Percentiles rank a stretch among this genome's conserved stretches.
Conservation (phyloP, 2,329 filamentous ascomycete species). For the Colletotrichum brevisporum region DNA sequence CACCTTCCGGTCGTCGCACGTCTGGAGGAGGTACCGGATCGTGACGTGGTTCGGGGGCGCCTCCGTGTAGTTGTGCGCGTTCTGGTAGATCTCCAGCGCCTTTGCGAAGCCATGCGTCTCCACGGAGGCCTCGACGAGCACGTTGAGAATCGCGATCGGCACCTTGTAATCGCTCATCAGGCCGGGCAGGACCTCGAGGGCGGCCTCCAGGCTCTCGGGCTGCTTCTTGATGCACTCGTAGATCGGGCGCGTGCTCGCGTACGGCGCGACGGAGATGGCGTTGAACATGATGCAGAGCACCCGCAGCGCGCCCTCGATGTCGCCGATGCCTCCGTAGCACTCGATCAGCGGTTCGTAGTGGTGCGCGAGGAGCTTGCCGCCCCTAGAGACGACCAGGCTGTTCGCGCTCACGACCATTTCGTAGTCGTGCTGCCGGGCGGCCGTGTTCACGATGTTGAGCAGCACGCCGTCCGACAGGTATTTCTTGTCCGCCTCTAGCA, state of each 20-base stretch:
- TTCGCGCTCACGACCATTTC: conserved; percentile 80
- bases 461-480: conserved; percentile 76
- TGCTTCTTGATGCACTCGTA: conserved; percentile 67
- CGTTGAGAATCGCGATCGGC: conserved; percentile 54
- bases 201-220: conserved; percentile 61
- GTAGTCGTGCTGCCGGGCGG: conserved; percentile 77
- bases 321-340: conserved; percentile 72
- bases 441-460: conserved; percentile 78
- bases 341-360: conserved; percentile 88
- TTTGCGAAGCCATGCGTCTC: conserved; percentile 47
- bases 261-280: conserved; percentile 69
- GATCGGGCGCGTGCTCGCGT: conserved; percentile 75
- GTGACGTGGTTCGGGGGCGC: conserved; percentile 45
- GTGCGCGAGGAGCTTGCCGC: conserved; percentile 70
- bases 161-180: conserved; percentile 57
- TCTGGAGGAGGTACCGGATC: conserved; percentile 49
- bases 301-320: conserved; percentile 77
- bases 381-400: conserved; percentile 71
- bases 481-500: conserved; percentile 64
- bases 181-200: conserved; percentile 69
- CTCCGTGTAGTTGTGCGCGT: conserved; percentile 48
- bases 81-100: conserved; percentile 51
- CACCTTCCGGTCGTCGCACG: conserved; percentile 46
- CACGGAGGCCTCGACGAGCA: conserved; percentile 53
- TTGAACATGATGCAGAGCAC: conserved; percentile 81